These are phyloP conservation scores for sunflower (Helianthus annuus) DNA, from an alignment of 129 eudicot genomes.

Conservation along the genomic window HanXRQr2.0-SUNRISE NC_035441.2:184383895-184384394, in stretches of 20 bases:
- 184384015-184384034: slow-evolving; percentile 95
- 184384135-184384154: slow-evolving; percentile 17
- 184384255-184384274: too few relatives aligned
- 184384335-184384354: too few relatives aligned
- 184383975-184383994: slow-evolving; percentile 18
- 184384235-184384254: neutral
- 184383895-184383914: slow-evolving; percentile 72
- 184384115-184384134: too few relatives aligned
- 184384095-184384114: too few relatives aligned
- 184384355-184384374: too few relatives aligned
- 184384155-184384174: slow-evolving; percentile 19
- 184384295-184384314: too few relatives aligned
- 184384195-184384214: slow-evolving; percentile 19
- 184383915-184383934: neutral
- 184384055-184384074: neutral
- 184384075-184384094: too few relatives aligned
- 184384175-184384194: slow-evolving; percentile 17
- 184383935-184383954: slow-evolving; percentile 12
- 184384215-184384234: neutral
- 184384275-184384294: too few relatives aligned
- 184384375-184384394: too few relatives aligned
- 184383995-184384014: slow-evolving; percentile 90
- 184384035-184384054: slow-evolving; percentile 59
- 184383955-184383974: slow-evolving; percentile 24
- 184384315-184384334: too few relatives aligned